phyloP scores from a whole-genome alignment of 176 grass and related monocot genomes.

The Microstegium vimineum region DNA sequence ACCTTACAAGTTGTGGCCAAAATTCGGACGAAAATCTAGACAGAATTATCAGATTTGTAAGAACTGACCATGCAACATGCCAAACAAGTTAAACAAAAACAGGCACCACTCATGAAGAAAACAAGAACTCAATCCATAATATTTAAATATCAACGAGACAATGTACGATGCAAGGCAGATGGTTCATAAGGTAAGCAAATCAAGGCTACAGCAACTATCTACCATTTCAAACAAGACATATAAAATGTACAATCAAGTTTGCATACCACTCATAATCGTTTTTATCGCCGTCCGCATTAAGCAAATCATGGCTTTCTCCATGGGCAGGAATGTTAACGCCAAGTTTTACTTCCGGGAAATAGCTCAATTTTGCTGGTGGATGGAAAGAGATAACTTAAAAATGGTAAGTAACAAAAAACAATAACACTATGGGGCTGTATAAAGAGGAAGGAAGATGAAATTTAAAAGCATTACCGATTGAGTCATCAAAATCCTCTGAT shows the following conservation, averaged over 20 bases:
- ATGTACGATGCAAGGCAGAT: neutral
- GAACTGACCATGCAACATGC: neutral
- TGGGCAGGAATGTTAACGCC: slow-evolving; percentile 58
- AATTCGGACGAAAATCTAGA: neutral
- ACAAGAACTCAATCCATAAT: neutral
- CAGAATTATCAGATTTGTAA: neutral
- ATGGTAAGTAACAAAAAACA: slow-evolving; percentile 22
- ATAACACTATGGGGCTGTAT: slow-evolving; percentile 14
- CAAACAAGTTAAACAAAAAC: slow-evolving; percentile 4
- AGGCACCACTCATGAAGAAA: neutral
- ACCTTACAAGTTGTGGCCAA: neutral
- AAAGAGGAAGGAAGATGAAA: slow-evolving; percentile 15
- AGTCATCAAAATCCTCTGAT: slow-evolving; percentile 78
- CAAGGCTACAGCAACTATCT: neutral
- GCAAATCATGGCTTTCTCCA: slow-evolving; percentile 72
- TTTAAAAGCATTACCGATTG: slow-evolving; percentile 57
- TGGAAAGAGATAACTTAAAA: neutral
- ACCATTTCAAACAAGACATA: slow-evolving; percentile 11
- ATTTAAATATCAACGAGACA: neutral
- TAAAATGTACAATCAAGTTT: slow-evolving; percentile 17
- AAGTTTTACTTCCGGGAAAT: slow-evolving; percentile 69
- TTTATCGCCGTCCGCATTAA: slow-evolving; percentile 74
- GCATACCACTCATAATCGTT: slow-evolving; percentile 97
- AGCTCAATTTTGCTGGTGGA: slow-evolving; percentile 72
- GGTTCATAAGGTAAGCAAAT: slow-evolving; percentile 1